Conservation (phyloP, 1,284 basidiomycete genomes). For the Rhodotorula sp. region DNA sequence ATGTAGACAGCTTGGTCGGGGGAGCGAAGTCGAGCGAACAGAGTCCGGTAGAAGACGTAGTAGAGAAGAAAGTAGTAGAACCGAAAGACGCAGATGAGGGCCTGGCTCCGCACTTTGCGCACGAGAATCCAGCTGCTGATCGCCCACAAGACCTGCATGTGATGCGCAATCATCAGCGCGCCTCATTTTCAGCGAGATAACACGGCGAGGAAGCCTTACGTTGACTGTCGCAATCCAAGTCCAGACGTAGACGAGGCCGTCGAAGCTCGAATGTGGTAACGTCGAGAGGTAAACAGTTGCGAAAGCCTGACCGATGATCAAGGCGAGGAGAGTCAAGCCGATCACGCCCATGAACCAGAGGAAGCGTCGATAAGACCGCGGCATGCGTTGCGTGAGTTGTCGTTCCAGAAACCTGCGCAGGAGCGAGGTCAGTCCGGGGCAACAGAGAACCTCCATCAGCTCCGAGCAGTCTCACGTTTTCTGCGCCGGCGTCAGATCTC, state of each 20-base stretch:
- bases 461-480: conserved; percentile 33
- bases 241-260: conserved; percentile 58
- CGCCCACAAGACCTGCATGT: conserved; percentile 49
- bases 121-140: conserved; percentile 56
- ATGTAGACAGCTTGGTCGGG: conserved; percentile 53
- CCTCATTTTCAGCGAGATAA: not conserved
- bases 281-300: conserved; percentile 57
- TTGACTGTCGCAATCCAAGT: conserved; percentile 55
- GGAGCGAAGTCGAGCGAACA: conserved; percentile 49
- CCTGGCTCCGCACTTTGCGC: conserved; percentile 55
- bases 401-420: conserved; percentile 51
- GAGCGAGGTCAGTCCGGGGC: not conserved
- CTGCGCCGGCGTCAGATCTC: conserved; percentile 50
- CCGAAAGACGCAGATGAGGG: conserved; percentile 56
- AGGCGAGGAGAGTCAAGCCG: conserved; percentile 55
- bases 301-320: conserved; percentile 60
- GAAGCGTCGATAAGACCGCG: conserved; percentile 57
- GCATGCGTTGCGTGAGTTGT: conserved; percentile 53
- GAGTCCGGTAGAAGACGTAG: conserved; percentile 52
- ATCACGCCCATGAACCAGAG: conserved; percentile 59
- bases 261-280: conserved; percentile 57
- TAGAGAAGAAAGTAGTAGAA: conserved; percentile 39
- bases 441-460: not conserved
- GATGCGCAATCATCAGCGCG: not conserved
- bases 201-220: not conserved